These are phyloP conservation scores for Boletus tylopilopsis DNA, from an alignment of 768 basidiomycete species.

Conservation along the genomic window DNA sequence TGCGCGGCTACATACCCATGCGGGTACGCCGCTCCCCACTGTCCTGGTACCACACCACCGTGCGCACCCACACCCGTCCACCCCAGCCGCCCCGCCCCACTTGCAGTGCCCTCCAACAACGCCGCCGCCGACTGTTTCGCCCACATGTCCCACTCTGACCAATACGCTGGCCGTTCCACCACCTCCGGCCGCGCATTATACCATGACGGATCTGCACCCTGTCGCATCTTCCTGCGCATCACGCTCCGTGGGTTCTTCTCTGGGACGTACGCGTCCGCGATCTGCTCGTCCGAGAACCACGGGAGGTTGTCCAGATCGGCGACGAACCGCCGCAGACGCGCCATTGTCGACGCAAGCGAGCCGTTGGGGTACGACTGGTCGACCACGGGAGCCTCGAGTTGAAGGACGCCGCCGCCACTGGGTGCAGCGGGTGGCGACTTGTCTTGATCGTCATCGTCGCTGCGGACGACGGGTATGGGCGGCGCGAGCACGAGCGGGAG, in stretches of 20 bases:
- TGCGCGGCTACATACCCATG: slow-evolving; percentile 20
- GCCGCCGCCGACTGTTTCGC: slow-evolving; percentile 20
- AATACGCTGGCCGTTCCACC: slow-evolving; percentile 1
- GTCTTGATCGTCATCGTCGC: background rate
- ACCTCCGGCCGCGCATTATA: slow-evolving; percentile 19
- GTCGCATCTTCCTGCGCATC: slow-evolving; percentile 8
- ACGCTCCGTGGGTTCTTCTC: slow-evolving; percentile 22
- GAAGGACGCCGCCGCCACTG: background rate
- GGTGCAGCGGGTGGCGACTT: background rate
- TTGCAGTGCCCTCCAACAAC: slow-evolving; percentile 4
- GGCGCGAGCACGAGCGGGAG: background rate
- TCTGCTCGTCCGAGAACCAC: slow-evolving; percentile 40
- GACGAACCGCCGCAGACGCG: slow-evolving; percentile 35
- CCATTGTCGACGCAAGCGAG: slow-evolving; percentile 25
- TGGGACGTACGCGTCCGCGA: slow-evolving; percentile 44
- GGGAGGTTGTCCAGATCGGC: slow-evolving; percentile 38
- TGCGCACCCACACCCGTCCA: background rate
- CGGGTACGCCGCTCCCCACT: slow-evolving; percentile 16
- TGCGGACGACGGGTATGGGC: background rate
- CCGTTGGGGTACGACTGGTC: slow-evolving; percentile 4
- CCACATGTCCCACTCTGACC: slow-evolving; percentile 24
- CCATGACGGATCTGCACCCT: slow-evolving; percentile 27
- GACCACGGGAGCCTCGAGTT: background rate
- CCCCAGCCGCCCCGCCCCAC: background rate
- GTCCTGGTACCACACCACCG: background rate